Evolutionary conservation across 345 rosid species (phyloP).

Genomic region (Balakata baccata): DNA sequence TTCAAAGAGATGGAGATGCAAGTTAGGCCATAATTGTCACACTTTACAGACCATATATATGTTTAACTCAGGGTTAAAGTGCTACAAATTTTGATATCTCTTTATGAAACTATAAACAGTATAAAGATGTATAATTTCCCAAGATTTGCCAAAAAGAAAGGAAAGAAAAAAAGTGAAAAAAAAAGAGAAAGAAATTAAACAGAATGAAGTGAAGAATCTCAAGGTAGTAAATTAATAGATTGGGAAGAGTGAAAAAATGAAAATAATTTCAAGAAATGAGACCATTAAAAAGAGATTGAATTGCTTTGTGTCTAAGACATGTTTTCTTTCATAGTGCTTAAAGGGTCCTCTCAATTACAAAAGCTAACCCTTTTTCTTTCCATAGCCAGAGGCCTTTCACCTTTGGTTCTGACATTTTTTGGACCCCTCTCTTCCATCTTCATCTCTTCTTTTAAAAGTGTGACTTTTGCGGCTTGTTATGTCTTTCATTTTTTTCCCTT

Average conservation of each 20-base stretch:
- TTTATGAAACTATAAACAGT: slow-evolving; percentile 8
- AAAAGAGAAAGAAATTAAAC: neutral
- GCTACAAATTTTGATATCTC: slow-evolving; percentile 10
- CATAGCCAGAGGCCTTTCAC: slow-evolving; percentile 20
- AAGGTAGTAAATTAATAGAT: neutral
- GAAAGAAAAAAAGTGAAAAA: neutral
- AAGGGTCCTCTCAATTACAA: slow-evolving; percentile 32
- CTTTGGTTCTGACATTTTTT: slow-evolving; percentile 27
- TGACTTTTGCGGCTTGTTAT: slow-evolving; percentile 27
- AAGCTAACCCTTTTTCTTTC: slow-evolving; percentile 29
- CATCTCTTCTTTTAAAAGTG: slow-evolving; percentile 24
- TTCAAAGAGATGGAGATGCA: neutral
- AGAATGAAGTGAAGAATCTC: slow-evolving; percentile 15
- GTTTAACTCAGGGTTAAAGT: neutral
- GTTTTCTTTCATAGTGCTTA: slow-evolving; percentile 22
- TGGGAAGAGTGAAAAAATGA: neutral
- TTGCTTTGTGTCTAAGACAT: slow-evolving; percentile 25
- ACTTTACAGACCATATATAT: slow-evolving; percentile 3
- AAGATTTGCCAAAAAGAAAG: slow-evolving; percentile 16
- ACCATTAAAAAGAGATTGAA: neutral
- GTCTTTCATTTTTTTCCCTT: slow-evolving; percentile 8
- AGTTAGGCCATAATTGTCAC: slow-evolving; percentile 6
- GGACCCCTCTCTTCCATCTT: slow-evolving; percentile 20
- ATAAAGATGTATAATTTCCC: neutral
- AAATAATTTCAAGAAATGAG: neutral